phyloP scores from a whole-genome alignment of 441 rosid species.

The Populus hybrid region DNA sequence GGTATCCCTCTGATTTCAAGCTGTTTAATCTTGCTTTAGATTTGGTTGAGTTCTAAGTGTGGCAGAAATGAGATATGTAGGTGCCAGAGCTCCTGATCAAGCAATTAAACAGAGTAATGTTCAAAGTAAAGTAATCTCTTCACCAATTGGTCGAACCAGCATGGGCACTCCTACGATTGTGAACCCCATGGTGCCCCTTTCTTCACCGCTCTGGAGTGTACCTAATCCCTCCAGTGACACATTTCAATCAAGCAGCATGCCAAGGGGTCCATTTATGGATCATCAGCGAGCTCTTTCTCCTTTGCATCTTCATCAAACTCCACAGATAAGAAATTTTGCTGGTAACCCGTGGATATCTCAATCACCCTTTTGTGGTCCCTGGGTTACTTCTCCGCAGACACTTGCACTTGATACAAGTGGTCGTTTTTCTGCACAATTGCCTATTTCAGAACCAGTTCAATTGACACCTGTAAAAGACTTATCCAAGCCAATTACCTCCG shows the following conservation, averaged over 20 bases:
- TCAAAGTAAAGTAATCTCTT: no score
- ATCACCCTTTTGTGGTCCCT: conserved; percentile 59
- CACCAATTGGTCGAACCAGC: conserved; percentile 35
- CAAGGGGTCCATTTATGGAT: conserved; percentile 61
- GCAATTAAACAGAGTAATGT: conserved; percentile 45
- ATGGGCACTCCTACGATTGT: conserved; percentile 50
- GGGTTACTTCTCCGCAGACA: conserved; percentile 75
- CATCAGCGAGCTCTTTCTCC: conserved; percentile 68
- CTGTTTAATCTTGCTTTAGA: no score
- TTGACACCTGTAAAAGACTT: conserved; percentile 62
- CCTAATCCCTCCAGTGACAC: conserved; percentile 56
- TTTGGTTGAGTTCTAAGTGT: no score
- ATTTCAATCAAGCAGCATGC: conserved; percentile 54
- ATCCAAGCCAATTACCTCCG: conserved; percentile 44
- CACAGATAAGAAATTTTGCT: conserved; percentile 58
- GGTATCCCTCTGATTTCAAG: conserved; percentile 18
- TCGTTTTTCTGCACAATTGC: conserved; percentile 46
- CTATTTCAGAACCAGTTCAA: conserved; percentile 51
- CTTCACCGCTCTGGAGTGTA: conserved; percentile 91
- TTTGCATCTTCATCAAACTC: conserved; percentile 68
- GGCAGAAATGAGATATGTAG: no score
- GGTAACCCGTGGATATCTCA: conserved; percentile 79
- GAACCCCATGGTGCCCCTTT: conserved; percentile 65
- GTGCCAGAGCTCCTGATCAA: conserved; percentile 50
- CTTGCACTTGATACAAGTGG: conserved; percentile 54